phyloP scores from a whole-genome alignment of 2,329 filamentous ascomycete species.

The Phoma sp. region DNA sequence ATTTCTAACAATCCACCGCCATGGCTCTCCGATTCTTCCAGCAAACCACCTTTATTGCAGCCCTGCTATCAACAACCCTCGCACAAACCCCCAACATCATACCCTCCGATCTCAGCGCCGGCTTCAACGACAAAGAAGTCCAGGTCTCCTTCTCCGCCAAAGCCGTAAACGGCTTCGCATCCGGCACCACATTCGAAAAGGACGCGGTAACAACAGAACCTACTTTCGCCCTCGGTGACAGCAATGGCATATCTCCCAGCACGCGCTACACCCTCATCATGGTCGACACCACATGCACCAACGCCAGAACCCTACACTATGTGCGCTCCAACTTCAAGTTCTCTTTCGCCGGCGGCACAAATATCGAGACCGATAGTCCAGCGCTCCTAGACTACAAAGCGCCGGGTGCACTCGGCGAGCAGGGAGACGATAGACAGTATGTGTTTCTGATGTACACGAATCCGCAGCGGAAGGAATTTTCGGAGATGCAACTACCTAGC shows the following conservation, averaged over 20 bases:
- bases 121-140: slow-evolving; percentile 34
- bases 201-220: slow-evolving; percentile 37
- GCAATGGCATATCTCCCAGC: slow-evolving; percentile 35
- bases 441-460: slow-evolving; percentile 43
- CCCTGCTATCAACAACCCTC: slow-evolving; percentile 5
- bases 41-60: slow-evolving; percentile 2
- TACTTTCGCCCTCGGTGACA: slow-evolving; percentile 44
- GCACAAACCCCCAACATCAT: slow-evolving; percentile 24
- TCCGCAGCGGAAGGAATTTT: slow-evolving; percentile 29
- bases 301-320: slow-evolving; percentile 39
- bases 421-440: slow-evolving; percentile 40
- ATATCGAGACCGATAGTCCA: slow-evolving; percentile 27
- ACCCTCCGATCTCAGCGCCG: slow-evolving; percentile 24
- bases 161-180: slow-evolving; percentile 37
- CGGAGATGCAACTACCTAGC: slow-evolving; percentile 31
- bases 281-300: slow-evolving; percentile 43
- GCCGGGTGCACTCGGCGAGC: slow-evolving; percentile 40
- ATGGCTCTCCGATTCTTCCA: slow-evolving; percentile 24
- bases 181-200: slow-evolving; percentile 35
- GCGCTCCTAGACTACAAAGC: slow-evolving; percentile 37
- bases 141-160: slow-evolving; percentile 39
- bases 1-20: background rate
- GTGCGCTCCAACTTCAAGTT: slow-evolving; percentile 41
- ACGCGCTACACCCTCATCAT: slow-evolving; percentile 40
- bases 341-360: slow-evolving; percentile 32